Evolutionary conservation across 208 protist species (phyloP).

Genomic region (Porcisia hertigi): DNA sequence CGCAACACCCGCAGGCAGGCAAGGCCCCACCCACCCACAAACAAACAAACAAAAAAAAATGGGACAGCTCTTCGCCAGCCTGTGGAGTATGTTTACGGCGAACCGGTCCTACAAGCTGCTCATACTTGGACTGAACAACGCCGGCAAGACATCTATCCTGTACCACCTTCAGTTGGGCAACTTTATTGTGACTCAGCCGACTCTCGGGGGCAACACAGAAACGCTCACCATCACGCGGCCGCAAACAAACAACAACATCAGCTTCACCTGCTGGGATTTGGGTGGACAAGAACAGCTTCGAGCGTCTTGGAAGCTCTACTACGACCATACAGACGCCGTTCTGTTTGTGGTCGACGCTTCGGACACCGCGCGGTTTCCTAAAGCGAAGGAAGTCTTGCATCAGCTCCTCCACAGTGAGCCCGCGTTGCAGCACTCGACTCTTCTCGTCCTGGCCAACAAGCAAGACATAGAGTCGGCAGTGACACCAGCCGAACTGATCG

Average conservation of each 20-base stretch:
- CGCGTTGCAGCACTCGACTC: constrained; percentile 70
- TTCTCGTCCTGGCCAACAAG: constrained; percentile 97
- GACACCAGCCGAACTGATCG: constrained; percentile 77
- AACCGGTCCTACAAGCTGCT: constrained; percentile 86
- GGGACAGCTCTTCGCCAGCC: constrained; percentile 64
- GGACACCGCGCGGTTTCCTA: constrained; percentile 73
- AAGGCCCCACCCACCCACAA: background rate
- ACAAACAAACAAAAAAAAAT: constrained; percentile 22
- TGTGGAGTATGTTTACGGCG: constrained; percentile 64
- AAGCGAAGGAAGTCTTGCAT: constrained; percentile 84
- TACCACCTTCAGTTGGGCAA: constrained; percentile 98
- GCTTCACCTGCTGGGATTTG: constrained; percentile 98
- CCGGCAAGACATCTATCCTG: constrained; percentile 98
- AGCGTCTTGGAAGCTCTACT: constrained; percentile 96
- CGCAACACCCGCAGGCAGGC: no score
- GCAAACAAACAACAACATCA: constrained; percentile 67
- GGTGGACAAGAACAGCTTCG: constrained; percentile 93
- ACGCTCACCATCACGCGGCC: constrained; percentile 97
- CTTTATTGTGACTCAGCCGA: constrained; percentile 97
- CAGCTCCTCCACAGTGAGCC: constrained; percentile 83
- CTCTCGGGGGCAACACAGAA: constrained; percentile 97
- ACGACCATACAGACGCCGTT: constrained; percentile 94
- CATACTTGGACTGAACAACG: constrained; percentile 96
- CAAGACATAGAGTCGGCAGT: constrained; percentile 92
- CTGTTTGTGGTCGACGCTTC: constrained; percentile 94